Base-by-base conservation (phyloP, 2,329 filamentous ascomycete genomes). In the Cryphonectria nitschkei region DNA sequence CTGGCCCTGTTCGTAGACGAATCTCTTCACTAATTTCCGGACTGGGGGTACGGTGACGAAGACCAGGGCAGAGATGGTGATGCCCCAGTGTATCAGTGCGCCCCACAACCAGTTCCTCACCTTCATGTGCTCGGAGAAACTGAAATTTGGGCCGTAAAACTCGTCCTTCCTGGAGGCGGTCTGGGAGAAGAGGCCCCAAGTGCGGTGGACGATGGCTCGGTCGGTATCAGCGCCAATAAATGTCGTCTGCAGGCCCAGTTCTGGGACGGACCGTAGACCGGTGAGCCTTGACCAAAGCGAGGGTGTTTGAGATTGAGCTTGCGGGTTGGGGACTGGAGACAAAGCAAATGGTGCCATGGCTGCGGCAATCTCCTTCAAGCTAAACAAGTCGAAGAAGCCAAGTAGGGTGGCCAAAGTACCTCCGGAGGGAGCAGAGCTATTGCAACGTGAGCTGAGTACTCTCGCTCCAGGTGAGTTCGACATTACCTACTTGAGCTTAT, bases 371-470 rank as follows among this genome's bases (percentile, higher is more conserved):
- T 90, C 80, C 64, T 82, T 80, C 26, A 87, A 66, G 32, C 81
- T 80, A 76, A 85, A 89, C 62, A 80, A 78, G 37, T 91, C 88
- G 70, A 89, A 83, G 32, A 89, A 74, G 63, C 78, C 86, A 19
- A 98, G 79, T 4, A 90, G 82, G 0, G 93, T 94, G 46, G 88
- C 85, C 5, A 95, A 80, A 1, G 92, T 91, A 63, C 90, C 90
- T n/a, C 90, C 90, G 1, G 89, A 92, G 2, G 88, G 85, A 1
- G 80, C 75, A 37, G 81, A 78, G 61, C 63, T 65, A 6, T 37
- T 5, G 26, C 9, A 50, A 29, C 29, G 29, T 65, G 63, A 65
- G 63, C 19, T n/a, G 1, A 52, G 3, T 14, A 34, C 29, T 19
- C 14, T 50, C 26, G 7, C 1, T 26, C 16, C 13, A 26, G 41